A percentile compares a stretch with the other conserved stretches of the same genome.
phyloP scores from a whole-genome alignment of 257 asterid species.

The Ilex aquifolium region DNA sequence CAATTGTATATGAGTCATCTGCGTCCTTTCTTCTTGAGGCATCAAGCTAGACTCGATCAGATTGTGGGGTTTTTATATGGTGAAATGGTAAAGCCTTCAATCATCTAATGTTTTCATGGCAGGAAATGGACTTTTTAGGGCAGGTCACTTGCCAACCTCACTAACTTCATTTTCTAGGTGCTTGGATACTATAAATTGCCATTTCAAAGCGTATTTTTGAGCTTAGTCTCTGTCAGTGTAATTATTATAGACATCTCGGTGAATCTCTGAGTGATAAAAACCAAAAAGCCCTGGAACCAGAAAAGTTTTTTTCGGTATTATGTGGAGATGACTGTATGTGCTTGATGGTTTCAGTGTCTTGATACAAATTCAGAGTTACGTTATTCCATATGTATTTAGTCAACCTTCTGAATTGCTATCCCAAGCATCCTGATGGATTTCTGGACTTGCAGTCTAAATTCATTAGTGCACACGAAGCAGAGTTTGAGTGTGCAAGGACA shows the following conservation, averaged over 20 bases:
- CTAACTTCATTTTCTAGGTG: background rate
- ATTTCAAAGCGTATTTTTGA: too few relatives aligned
- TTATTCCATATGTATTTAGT: background rate
- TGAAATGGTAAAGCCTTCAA: background rate
- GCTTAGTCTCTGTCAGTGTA: background rate
- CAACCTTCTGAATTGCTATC: background rate
- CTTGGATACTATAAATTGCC: background rate
- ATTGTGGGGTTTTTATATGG: background rate
- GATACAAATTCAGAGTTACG: background rate
- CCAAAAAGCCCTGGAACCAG: background rate
- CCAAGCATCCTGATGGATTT: background rate
- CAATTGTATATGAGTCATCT: background rate
- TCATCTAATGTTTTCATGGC: background rate
- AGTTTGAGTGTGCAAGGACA: constrained; percentile 48
- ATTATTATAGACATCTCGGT: background rate
- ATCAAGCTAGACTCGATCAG: background rate
- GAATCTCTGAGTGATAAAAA: background rate
- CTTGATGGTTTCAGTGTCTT: background rate
- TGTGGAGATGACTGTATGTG: background rate
- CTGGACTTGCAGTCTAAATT: constrained; percentile 55
- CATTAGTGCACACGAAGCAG: constrained; percentile 54
- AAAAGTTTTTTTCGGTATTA: background rate
- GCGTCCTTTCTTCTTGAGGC: constrained; percentile 3
- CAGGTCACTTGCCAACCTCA: background rate
- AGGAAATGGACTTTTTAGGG: background rate